Base-by-base conservation (phyloP, 2,329 filamentous ascomycete species). In the Scedosporium apiospermum region DNA sequence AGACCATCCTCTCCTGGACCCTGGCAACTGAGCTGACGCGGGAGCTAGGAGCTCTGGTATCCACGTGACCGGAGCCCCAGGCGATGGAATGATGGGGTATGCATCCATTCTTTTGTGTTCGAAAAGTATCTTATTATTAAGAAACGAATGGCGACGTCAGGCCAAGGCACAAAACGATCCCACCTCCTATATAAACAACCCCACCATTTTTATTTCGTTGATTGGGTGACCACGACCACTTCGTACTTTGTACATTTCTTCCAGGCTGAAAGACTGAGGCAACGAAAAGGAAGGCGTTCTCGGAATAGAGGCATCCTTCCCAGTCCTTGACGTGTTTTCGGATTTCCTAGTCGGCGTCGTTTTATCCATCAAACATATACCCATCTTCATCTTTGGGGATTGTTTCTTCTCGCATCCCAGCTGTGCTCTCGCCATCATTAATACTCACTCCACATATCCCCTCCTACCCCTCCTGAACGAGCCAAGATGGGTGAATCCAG, bases 401-500 rank as follows among this genome's bases (percentile, higher is more conserved):
- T 55, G 16, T 55, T 55, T 55, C 23, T 23, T 27, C 51, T 38
- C 57, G 14, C 34, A 23, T 58, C 7, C 26, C 44, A 51, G 18
- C 34, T 44, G 44, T 23, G 16, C 41, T 34, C 16, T 38, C 59
- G 18, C 59, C 26, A 58, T 51, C 59, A 5, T 38, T 49, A 23
- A 27, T 61, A 12, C 51, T 21, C 30, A 9, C 53, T 49, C 16
- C n/a, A 58, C 26, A 42, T 21, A n/a, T 46, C 23, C 49, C 9
- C 61, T 44, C 30, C 23, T 18, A 58, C 38, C 60, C 23, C 60
- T 46, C 46, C 27, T 27, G 60, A 62, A 41, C 21, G 16, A 58
- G 38, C n/a, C 76, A 78, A 75, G 69, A 87, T 87, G 84, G 82
- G 83, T 75, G 84, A 87, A 79, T 87, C 84, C 71, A 83, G 84